phyloP scores from a whole-genome alignment of 257 asterid species.

The Salvia hispanica region DNA sequence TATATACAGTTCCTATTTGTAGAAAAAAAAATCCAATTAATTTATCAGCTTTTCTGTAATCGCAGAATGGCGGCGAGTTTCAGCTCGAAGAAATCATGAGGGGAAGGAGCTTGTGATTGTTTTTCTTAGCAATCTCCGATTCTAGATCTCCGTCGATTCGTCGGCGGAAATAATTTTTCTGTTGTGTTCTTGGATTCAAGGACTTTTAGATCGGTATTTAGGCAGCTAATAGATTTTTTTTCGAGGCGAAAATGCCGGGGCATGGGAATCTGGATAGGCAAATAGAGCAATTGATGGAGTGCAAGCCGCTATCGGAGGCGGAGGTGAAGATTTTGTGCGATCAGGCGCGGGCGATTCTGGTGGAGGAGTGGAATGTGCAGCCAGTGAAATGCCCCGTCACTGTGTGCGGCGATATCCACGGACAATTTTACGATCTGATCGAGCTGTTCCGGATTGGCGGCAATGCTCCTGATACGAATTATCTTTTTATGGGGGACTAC shows the following conservation, averaged over 20 bases:
- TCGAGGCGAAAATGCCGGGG: constrained; percentile 68
- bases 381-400: constrained; percentile 97
- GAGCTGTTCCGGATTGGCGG: constrained; percentile 93
- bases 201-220: constrained; percentile 44
- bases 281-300: constrained; percentile 84
- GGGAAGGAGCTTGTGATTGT: background rate
- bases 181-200: background rate
- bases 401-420: constrained; percentile 90
- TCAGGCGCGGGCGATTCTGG: constrained; percentile 79
- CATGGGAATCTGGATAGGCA: constrained; percentile 91
- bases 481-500: constrained; percentile 92
- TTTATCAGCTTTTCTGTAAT: background rate
- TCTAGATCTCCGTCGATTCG: constrained; percentile 45
- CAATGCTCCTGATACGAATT: constrained; percentile 82
- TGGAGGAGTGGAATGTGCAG: constrained; percentile 93
- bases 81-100: constrained; percentile 32
- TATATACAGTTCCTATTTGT: background rate
- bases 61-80: constrained; percentile 30
- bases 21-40: background rate
- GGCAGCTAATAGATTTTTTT: constrained; percentile 28
- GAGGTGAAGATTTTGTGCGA: constrained; percentile 83
- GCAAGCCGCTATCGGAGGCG: constrained; percentile 79
- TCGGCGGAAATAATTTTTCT: constrained; percentile 10
- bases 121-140: constrained; percentile 24
- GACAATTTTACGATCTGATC: constrained; percentile 87